Evolutionary conservation across 176 grass and related monocot genomes (phyloP).

Genomic region (Carex kokanica): DNA sequence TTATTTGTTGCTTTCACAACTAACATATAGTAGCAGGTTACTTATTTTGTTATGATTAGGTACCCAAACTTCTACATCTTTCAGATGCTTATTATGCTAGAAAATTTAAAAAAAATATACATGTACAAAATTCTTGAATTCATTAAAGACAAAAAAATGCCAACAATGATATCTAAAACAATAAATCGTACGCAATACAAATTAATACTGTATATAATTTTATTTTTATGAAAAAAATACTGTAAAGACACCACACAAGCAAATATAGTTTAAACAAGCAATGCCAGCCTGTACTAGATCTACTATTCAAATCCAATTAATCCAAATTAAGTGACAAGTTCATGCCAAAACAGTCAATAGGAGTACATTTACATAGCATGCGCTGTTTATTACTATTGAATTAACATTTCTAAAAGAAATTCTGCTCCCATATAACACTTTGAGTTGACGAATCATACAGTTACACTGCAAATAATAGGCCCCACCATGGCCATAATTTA

Average conservation of each 20-base stretch:
- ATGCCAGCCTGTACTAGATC: not conserved
- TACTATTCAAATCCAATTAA: not conserved
- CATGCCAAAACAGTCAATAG: not conserved
- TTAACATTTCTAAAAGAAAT: not conserved
- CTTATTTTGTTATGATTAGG: not conserved
- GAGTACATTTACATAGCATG: not conserved
- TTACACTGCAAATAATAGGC: not conserved
- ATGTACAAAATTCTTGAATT: not conserved
- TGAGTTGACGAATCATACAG: not conserved
- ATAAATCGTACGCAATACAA: slow-evolving; percentile 9
- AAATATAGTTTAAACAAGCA: not conserved
- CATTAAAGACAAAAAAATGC: not conserved
- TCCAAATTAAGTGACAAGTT: not conserved
- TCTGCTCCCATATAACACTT: not conserved
- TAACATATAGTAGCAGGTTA: not conserved
- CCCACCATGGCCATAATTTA: not conserved
- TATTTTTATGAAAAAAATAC: not conserved
- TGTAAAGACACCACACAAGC: not conserved
- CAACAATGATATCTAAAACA: not conserved
- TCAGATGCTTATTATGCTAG: not conserved
- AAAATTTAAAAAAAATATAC: not conserved
- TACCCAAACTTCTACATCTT: not conserved
- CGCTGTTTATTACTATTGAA: not conserved
- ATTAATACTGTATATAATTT: not conserved
- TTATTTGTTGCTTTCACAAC: not conserved